Percentiles rank a stretch among this genome's conserved stretches.
Conservation (phyloP, 805 yeast genomes). For the Zygoascus ofunaensis region DNA sequence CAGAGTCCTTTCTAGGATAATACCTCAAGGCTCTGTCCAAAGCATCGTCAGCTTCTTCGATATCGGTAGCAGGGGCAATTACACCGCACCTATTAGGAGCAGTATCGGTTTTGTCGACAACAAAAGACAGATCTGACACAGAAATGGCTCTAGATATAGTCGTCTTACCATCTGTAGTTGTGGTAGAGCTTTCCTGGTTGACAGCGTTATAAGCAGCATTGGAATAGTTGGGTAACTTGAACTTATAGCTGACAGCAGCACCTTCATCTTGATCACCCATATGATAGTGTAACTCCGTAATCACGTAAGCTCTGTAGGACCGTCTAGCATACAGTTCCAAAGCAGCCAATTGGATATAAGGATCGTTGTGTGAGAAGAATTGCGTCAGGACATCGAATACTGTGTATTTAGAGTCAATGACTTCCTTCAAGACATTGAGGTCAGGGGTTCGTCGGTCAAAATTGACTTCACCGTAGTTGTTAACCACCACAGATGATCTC, state of each 20-base stretch:
- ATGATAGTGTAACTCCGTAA: constrained; percentile 63
- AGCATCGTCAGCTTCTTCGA: constrained; percentile 86
- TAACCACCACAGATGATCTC: constrained; percentile 80
- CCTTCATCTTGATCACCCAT: constrained; percentile 32
- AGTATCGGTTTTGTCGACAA: constrained; percentile 55
- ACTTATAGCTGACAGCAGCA: constrained; percentile 80
- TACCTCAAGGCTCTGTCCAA: constrained; percentile 65
- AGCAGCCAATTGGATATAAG: constrained; percentile 89
- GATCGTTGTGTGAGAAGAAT: constrained; percentile 75
- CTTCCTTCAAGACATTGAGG: constrained; percentile 71
- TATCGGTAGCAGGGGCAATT: constrained; percentile 66
- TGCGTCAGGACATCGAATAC: constrained; percentile 94
- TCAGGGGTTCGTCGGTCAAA: constrained; percentile 74
- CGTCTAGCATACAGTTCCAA: constrained; percentile 94
- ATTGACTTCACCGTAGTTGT: constrained; percentile 79
- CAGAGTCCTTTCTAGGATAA: constrained; percentile 41
- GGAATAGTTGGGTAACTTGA: constrained; percentile 67
- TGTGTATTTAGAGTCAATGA: constrained; percentile 90
- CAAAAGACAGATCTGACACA: constrained; percentile 82
- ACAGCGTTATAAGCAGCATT: constrained; percentile 65
- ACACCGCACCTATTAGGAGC: constrained; percentile 77
- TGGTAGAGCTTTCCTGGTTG: constrained; percentile 15
- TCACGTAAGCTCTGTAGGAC: constrained; percentile 92
- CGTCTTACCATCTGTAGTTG: constrained; percentile 34
- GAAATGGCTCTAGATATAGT: constrained; percentile 59